Evolutionary conservation across 2,329 filamentous ascomycete genomes (phyloP), one percentile per base, ranked within the genome.

Genomic region (Colletotrichum paranaense): DNA sequence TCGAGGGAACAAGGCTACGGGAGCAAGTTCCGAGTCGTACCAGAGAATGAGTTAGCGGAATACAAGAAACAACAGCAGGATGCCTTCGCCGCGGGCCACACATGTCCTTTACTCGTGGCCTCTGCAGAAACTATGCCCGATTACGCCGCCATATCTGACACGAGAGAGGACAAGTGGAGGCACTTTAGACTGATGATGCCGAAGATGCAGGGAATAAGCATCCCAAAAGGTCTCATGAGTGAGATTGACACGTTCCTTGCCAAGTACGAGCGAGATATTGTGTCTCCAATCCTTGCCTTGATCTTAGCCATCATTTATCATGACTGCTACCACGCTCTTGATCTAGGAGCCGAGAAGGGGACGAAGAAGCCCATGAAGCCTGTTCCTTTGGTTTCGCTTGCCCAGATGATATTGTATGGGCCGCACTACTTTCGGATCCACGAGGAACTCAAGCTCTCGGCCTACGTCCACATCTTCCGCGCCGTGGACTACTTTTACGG

Each of bases 401-500:
- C 66, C 4, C 7, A 16, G 1, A 22, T 68, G 14, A 26, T 68
- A 7, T 14, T 68, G 7, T 63, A 63, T 52, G 28, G 58, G 19
- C 16, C 49, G 6, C 66, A 68, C 11, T 68, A 63, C 14, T 26
- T 63, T 26, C 32, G 66, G 2, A 11, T 68, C 1, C 66, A 68
- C 35, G 66, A 68, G 9, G 58, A 63, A 5, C 32, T 32, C 14
- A 24, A 5, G 12, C 52, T 68, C 2, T 32, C 58, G 6, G 66
- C 59, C 11, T 68, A 68, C 32, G 35, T 7, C 8, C 66, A 68
- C 11, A 63, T 68, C 28, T 68, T 68, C 5, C 32, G 58, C 5
- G 22, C 22, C 26, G 52, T 38, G 11, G 11, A 12, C 5, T 19
- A 2, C 11, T 35, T 59, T 19, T 67, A 53, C 55, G 14, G 14